Percentiles rank a stretch among this genome's conserved stretches.
Conservation (phyloP, 192 early-diverging fungal species). For the Backusella mclennaniae region DNA sequence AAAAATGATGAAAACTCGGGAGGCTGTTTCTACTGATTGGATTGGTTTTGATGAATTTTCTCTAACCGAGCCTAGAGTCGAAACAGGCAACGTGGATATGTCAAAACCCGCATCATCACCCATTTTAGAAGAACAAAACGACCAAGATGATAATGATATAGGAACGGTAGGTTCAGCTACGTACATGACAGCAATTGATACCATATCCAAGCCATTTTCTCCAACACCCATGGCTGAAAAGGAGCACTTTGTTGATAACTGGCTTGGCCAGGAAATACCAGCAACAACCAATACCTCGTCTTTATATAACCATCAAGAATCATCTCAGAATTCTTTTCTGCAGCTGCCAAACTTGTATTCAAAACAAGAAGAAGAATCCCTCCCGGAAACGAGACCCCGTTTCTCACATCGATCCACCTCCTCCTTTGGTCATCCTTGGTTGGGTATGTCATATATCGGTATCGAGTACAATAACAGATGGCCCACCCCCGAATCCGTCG, state of each 20-base stretch:
- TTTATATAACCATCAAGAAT: neutral
- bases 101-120: neutral
- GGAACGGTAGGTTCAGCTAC: constrained; percentile 3
- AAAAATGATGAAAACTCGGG: neutral
- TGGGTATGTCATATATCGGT: neutral
- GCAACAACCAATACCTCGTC: neutral
- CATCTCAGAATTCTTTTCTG: neutral
- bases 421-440: neutral
- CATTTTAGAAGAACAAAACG: neutral
- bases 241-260: neutral
- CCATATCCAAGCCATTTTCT: neutral
- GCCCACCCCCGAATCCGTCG: neutral
- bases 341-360: neutral
- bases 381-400: neutral
- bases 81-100: neutral
- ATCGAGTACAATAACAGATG: constrained; percentile 5
- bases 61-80: neutral
- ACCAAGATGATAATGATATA: neutral
- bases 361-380: neutral
- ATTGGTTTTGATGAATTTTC: neutral
- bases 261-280: neutral
- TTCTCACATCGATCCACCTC: neutral
- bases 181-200: neutral
- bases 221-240: neutral
- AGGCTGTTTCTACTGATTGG: neutral